Evolutionary conservation across 2,329 filamentous ascomycete genomes (phyloP), one percentile per base, ranked within the genome.

Genomic region (Atkinsonella texensis): DNA sequence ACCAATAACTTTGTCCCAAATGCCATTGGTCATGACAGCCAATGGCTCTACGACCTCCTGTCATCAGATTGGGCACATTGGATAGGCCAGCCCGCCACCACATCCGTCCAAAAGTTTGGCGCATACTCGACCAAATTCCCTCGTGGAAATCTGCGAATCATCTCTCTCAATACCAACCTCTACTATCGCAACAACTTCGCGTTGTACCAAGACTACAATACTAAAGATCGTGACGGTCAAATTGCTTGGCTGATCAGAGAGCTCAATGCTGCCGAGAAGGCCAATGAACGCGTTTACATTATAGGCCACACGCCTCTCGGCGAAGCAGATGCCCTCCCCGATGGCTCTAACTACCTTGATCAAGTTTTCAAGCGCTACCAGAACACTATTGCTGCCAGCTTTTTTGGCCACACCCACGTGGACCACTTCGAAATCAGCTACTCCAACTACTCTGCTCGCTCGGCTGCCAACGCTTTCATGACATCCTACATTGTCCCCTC

Each of bases 391-490:
- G 73, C 75, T 3, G 77, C 68, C 40, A 67, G 79, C 56, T 81
- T 80, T 65, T 80, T 74, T 54, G 77, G 73, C 5, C 77, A 81
- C 61, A 80, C 77, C 0, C 78, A 80, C 63, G 65, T 69, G 50
- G 77, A 80, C 57, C 71, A 77, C 52, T 80, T 80, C 55, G 68
- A 80, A 58, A 64, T 82, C 49, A 72, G 71, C 18, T 81, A 82
- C 63, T 60, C 66, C 23, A 60, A 78, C 62, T 76, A 77, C 59
- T 58, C 56, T 1, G 58, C 63, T 35, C 71, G 65, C 15, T 67
- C 60, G 2, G 68, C 68, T 40, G 57, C 64, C 9, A 73, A 70
- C 47, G 77, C 77, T 1, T 62, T 68, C 10, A 69, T 71, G 33
- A 68, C 74, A n/a, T 75, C 74, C 3, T 80, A 80, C 59, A 70